Conservation (phyloP, 2,329 filamentous ascomycete genomes). For the Ceratocystis lukuohia region DNA sequence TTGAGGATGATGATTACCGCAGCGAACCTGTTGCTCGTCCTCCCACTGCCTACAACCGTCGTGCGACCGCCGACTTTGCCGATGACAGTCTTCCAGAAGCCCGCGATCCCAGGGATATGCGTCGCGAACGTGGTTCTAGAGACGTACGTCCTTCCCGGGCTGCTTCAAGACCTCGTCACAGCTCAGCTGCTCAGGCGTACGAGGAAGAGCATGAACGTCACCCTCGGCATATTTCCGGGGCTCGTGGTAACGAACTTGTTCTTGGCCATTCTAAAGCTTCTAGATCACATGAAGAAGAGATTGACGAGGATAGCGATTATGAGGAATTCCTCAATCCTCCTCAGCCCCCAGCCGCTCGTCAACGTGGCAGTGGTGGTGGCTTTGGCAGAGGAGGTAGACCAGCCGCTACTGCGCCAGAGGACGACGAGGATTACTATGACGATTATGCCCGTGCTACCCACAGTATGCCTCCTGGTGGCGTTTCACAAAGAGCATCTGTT, state of each 20-base stretch:
- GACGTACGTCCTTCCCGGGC: conserved; percentile 10
- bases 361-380: conserved; percentile 2
- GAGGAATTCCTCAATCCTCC: background rate
- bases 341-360: background rate
- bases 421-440: conserved; percentile 17
- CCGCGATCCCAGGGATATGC: conserved; percentile 6
- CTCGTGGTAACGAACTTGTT: conserved; percentile 17
- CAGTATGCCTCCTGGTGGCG: conserved; percentile 8
- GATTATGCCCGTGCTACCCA: conserved; percentile 6
- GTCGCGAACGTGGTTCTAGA: background rate
- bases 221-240: background rate
- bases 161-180: conserved; percentile 11
- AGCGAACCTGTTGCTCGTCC: conserved; percentile 12
- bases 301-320: conserved; percentile 16
- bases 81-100: background rate
- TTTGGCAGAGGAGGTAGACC: conserved; percentile 7
- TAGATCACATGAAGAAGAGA: conserved; percentile 12
- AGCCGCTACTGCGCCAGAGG: conserved; percentile 1
- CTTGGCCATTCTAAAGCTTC: background rate
- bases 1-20: conserved; percentile 9
- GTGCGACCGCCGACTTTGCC: conserved; percentile 1
- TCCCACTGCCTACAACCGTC: conserved; percentile 8
- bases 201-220: conserved; percentile 10
- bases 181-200: background rate
- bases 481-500: conserved; percentile 1